Evolutionary conservation across 345 rosid genomes (phyloP), one percentile per base, ranked within the genome.

Genomic region (Camelina laxa): DNA sequence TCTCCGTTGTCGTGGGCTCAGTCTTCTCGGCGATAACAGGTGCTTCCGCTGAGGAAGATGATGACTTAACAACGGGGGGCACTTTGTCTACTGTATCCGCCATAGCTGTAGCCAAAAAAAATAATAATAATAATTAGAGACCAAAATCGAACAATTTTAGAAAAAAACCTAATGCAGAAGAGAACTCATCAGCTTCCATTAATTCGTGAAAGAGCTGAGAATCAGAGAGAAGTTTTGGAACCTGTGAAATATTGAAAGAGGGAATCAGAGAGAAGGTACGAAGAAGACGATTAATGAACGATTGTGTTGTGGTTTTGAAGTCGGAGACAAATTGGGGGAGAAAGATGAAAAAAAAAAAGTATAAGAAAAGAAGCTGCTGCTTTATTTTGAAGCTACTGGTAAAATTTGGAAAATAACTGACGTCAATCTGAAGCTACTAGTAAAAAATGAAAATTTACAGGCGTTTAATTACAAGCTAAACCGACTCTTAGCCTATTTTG

Each of bases 31-130:
- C 50, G 9, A 3, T 6, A 7, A n/a, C 7, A 5, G 50, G n/a
- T 45, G 50, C 19, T n/a, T 45, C 19, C 3, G 6, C 50, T 19
- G 50, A 45, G 50, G 50, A 15, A 15, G 50, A n/a, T 5, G 50
- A 6, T 45, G 50, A n/a, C 19, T 75, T 75, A 14, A 51, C 71
- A 14, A 51, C 71, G 61, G 69, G 9, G 51, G 62, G 15, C 70
- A 47, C 44, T 67, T 75, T 6, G 17, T 56, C 81, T 30, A 74
- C 83, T 55, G 84, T 14, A 33, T 77, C 80, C 58, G 80, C 64
- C 82, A 81, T 78, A 13, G 55, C 53, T 65, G 22, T 35, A 24
- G 17, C 67, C 16, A 59, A 11, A 36, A 30, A 8, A 47, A 0
- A n/a, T 6, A 19, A 42, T 14, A 21, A n/a, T 47, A 21, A 6